Evolutionary conservation across 306 rosid genomes (phyloP).

Genomic region (Alnus rubra): DNA sequence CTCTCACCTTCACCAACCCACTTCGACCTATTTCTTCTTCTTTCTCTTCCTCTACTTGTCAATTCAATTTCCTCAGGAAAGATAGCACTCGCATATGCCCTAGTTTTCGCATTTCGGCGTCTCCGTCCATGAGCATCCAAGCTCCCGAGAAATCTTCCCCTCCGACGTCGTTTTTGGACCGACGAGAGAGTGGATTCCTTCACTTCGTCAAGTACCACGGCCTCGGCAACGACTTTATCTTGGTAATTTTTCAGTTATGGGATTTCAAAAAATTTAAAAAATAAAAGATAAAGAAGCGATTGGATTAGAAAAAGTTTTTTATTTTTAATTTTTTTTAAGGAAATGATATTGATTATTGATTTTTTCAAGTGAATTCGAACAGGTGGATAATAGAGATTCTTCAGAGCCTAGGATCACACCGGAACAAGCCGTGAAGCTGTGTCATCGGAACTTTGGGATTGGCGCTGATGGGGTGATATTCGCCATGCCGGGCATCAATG

Average conservation of each 20-base stretch:
- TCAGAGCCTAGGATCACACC: conserved; percentile 66
- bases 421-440: conserved; percentile 72
- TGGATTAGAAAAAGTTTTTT: neutral
- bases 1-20: conserved; percentile 27
- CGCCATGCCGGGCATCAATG: conserved; percentile 67
- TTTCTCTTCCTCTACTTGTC: conserved; percentile 6
- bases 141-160: conserved; percentile 47
- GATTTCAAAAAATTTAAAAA: neutral
- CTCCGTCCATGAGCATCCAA: conserved; percentile 60
- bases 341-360: neutral
- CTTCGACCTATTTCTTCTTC: conserved; percentile 22
- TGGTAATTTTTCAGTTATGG: conserved; percentile 41
- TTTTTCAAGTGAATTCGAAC: conserved; percentile 20
- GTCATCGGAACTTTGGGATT: conserved; percentile 85
- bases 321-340: neutral
- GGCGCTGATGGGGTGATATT: conserved; percentile 94
- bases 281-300: neutral
- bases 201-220: conserved; percentile 94
- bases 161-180: conserved; percentile 54
- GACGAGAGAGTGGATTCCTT: conserved; percentile 47
- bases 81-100: conserved; percentile 29
- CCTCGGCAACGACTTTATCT: conserved; percentile 88
- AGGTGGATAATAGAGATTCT: conserved; percentile 84
- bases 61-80: conserved; percentile 26
- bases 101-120: conserved; percentile 36